Base-by-base conservation (phyloP, 306 rosid genomes). In the Medicago arabica region DNA sequence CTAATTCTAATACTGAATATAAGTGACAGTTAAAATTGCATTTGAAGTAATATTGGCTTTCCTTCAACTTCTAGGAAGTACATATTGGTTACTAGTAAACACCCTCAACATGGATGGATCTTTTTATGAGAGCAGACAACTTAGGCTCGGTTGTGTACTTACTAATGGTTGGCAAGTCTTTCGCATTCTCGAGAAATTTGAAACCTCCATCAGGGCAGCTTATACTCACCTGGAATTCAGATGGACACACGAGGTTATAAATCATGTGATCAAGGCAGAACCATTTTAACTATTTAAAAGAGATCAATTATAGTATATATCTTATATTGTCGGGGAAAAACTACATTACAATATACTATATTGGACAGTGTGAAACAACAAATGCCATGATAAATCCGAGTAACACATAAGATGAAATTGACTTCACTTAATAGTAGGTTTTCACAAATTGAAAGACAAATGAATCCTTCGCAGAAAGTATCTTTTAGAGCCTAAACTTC, bases 121-220 rank as follows among this genome's bases (percentile, higher is more conserved):
- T 43, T 43, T 11, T 13, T 43, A 43, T 11, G 49, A 43, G 49
- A 43, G 49, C 1, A 13, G 2, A 46, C 7, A 46, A 12, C 16
- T 46, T 13, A 15, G 55, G 55, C n/a, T 59, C 50, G 18, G 44
- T 78, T 71, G 41, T 58, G 51, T 51, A 85, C 99, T 84, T 88
- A 96, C 99, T 90, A 77, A 96, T 85, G 76, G 88, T 92, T 17
- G 99, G 98, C 91, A 96, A 86, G 81, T 90, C 94, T 86, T 96
- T 92, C 1, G 88, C 91, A 75, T 87, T 85, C 84, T 96, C 93
- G 7, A 96, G 97, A 83, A 96, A 96, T 74, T 89, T 84, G 83
- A 89, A 90, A 81, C 83, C 83, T 44, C 85, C 91, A 55, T 73
- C 65, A 72, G 74, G 78, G 55, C 86, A 64, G 77, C 88, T 85